phyloP scores from a whole-genome alignment of 345 rosid genomes.

The Microcos paniculata region DNA sequence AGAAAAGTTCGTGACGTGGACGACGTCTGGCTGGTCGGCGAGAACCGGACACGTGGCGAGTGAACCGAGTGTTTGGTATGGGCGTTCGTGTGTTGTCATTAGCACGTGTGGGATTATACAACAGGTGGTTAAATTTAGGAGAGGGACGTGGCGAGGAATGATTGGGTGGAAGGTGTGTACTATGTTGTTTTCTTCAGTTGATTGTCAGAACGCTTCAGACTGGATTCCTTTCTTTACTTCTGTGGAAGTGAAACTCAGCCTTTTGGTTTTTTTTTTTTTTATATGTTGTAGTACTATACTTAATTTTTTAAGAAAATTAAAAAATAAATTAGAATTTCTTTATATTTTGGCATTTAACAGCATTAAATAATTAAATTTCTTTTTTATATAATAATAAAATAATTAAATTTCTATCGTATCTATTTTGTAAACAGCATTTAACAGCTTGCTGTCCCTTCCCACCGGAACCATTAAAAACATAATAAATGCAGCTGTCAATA shows the following conservation, averaged over 20 bases:
- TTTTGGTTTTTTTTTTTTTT: neutral
- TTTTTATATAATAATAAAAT: too few relatives aligned
- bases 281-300: neutral
- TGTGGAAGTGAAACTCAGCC: neutral
- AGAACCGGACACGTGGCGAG: slow-evolving; percentile 26
- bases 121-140: neutral
- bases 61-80: neutral
- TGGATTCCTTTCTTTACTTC: neutral
- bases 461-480: neutral
- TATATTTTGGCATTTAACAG: too few relatives aligned
- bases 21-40: slow-evolving; percentile 20
- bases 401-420: too few relatives aligned
- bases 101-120: slow-evolving; percentile 17
- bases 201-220: neutral
- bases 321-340: too few relatives aligned
- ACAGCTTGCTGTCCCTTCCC: too few relatives aligned
- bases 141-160: neutral
- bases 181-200: neutral
- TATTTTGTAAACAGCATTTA: too few relatives aligned
- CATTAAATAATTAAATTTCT: too few relatives aligned
- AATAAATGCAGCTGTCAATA: neutral
- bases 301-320: too few relatives aligned
- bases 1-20: slow-evolving; percentile 34
- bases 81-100: neutral
- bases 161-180: neutral